phyloP scores from a whole-genome alignment of 164 flowering plant genomes.

The Vitis labrusca region DNA sequence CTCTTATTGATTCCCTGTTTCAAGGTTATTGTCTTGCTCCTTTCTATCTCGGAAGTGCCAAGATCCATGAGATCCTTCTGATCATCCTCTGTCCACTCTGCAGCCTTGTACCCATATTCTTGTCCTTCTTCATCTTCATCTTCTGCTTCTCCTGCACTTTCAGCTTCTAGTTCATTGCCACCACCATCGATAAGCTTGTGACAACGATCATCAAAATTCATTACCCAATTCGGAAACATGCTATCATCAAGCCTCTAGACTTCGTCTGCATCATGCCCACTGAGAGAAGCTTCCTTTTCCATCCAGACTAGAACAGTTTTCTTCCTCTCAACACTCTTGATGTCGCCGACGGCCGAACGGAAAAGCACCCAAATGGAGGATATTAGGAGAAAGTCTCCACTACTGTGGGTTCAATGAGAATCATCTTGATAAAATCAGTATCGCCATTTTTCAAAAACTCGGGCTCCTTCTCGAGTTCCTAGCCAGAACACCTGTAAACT shows the following conservation, averaged over 20 bases:
- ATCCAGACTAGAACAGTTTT: conserved; percentile 4
- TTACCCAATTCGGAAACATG: not conserved
- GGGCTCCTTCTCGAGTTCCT: too few relatives aligned
- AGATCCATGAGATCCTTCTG: conserved; percentile 61
- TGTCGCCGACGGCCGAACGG: too few relatives aligned
- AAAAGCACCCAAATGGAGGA: too few relatives aligned
- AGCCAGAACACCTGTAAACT: too few relatives aligned
- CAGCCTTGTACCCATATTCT: conserved; percentile 19
- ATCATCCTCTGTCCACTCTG: conserved; percentile 51
- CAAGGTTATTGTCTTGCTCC: conserved; percentile 28
- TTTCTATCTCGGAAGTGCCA: conserved; percentile 75
- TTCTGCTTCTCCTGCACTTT: conserved; percentile 25
- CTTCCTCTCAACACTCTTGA: not conserved
- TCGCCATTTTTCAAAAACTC: too few relatives aligned
- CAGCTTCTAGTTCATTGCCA: conserved; percentile 14
- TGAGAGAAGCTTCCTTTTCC: conserved; percentile 1
- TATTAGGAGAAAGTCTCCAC: too few relatives aligned
- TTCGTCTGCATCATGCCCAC: not conserved
- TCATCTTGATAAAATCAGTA: too few relatives aligned
- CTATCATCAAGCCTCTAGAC: not conserved
- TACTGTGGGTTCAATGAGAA: too few relatives aligned
- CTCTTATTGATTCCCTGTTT: too few relatives aligned
- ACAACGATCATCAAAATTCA: conserved; percentile 1
- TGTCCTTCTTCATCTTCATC: conserved; percentile 28
- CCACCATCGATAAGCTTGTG: conserved; percentile 8